Conservation (phyloP, 2,329 filamentous ascomycete genomes). For the Aspergillus novoparasiticus region DNA sequence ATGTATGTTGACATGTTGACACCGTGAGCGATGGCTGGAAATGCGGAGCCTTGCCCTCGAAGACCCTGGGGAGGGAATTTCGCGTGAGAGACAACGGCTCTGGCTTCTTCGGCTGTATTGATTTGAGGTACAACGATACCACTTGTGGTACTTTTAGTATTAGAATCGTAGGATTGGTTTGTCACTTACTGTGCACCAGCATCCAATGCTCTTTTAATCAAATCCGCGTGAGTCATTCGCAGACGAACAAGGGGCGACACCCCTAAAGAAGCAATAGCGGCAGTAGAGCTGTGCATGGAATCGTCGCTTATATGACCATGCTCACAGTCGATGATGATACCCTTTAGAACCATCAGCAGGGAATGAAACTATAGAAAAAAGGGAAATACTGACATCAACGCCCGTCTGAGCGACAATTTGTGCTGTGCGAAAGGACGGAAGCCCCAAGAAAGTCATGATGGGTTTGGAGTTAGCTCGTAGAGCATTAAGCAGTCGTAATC, state of each 20-base stretch:
- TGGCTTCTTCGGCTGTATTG: constrained; percentile 55
- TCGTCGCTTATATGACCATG: constrained; percentile 32
- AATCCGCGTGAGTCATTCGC: constrained; percentile 21
- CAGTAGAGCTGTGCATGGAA: constrained; percentile 29
- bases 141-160: too few species aligned
- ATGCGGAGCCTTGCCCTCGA: constrained; percentile 31
- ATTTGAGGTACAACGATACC: constrained; percentile 49
- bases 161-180: too few species aligned
- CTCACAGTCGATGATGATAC: constrained; percentile 28
- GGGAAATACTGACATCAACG: constrained; percentile 17
- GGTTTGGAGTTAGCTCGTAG: constrained; percentile 19
- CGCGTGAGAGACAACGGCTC: constrained; percentile 23
- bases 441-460: constrained; percentile 23
- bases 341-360: constrained; percentile 6
- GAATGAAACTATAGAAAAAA: background rate
- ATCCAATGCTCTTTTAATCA: constrained; percentile 30
- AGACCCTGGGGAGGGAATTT: constrained; percentile 32
- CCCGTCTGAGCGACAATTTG: constrained; percentile 25
- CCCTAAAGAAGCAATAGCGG: constrained; percentile 27
- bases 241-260: constrained; percentile 29
- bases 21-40: constrained; percentile 34
- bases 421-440: constrained; percentile 24
- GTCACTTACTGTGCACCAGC: constrained; percentile 26
- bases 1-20: constrained; percentile 33
- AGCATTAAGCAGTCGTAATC: constrained; percentile 19